Evolutionary conservation across 805 yeast genomes (phyloP).

Genomic region (Nakazawaea ernobii): DNA sequence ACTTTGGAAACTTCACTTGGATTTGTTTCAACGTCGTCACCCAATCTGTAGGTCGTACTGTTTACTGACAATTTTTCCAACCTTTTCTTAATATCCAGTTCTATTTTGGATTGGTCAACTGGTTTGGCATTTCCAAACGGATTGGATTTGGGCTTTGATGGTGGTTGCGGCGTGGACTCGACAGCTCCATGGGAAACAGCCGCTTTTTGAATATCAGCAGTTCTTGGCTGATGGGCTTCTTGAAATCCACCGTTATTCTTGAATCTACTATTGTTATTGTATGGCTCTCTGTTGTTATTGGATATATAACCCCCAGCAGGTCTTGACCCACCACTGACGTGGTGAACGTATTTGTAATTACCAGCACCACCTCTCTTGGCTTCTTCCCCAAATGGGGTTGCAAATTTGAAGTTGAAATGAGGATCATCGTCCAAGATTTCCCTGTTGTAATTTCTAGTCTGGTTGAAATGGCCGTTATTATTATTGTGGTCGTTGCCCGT

Average conservation of each 20-base stretch:
- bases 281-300: not conserved
- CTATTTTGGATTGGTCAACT: slow-evolving; percentile 66
- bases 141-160: slow-evolving; percentile 38
- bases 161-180: not conserved
- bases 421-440: not conserved
- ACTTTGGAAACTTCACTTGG: not conserved
- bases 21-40: slow-evolving; percentile 11
- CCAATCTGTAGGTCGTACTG: slow-evolving; percentile 32
- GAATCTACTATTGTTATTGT: not conserved
- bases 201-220: too few species aligned
- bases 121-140: slow-evolving; percentile 87
- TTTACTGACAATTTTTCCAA: slow-evolving; percentile 37
- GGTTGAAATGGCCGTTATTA: not conserved
- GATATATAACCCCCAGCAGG: not conserved
- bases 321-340: not conserved
- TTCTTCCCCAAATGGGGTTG: not conserved
- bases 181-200: too few species aligned
- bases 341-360: not conserved
- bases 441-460: not conserved
- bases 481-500: not conserved
- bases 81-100: slow-evolving; percentile 54
- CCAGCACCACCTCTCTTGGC: not conserved
- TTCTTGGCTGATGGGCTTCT: not conserved
- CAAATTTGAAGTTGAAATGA: not conserved
- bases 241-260: not conserved